These are phyloP conservation scores for Orychophragmus violaceus DNA, from an alignment of 345 rosid species.

Conservation along the genomic window DNA sequence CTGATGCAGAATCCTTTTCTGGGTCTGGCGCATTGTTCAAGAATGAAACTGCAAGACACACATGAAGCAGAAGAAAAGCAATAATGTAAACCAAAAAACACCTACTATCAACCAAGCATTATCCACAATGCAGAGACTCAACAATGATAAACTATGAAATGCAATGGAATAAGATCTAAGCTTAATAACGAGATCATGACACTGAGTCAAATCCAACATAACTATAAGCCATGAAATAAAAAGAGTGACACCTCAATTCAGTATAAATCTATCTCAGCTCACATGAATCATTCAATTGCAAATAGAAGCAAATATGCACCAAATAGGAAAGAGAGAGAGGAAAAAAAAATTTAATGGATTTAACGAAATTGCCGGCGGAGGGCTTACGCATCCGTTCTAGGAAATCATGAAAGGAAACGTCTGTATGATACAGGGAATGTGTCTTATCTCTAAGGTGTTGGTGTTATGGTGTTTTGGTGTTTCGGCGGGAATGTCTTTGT, in stretches of 20 bases:
- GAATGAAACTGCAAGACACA: conserved; percentile 64
- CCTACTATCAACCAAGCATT: not conserved
- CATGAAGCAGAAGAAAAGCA: not conserved
- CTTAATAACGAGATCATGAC: too few relatives aligned
- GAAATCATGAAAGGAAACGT: conserved; percentile 74
- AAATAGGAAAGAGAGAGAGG: not conserved
- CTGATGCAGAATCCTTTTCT: conserved; percentile 60
- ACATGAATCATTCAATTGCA: too few relatives aligned
- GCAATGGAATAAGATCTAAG: too few relatives aligned
- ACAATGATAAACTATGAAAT: too few relatives aligned
- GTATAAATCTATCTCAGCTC: not conserved
- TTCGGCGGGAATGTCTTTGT: too few relatives aligned
- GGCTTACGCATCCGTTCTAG: conserved; percentile 95
- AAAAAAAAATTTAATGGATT: conserved; percentile 82
- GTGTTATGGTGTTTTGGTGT: too few relatives aligned
- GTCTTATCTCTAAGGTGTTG: too few relatives aligned
- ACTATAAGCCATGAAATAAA: too few relatives aligned
- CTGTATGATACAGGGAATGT: too few relatives aligned
- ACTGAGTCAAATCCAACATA: too few relatives aligned
- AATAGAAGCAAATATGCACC: too few relatives aligned
- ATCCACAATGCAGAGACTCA: not conserved
- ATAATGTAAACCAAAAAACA: not conserved
- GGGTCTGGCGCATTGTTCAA: conserved; percentile 83
- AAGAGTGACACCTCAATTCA: not conserved
- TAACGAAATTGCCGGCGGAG: conserved; percentile 78